Percentiles rank a stretch among this genome's conserved stretches.
Conservation (phyloP, 2,329 filamentous ascomycete species). For the Onygenales sp. region DNA sequence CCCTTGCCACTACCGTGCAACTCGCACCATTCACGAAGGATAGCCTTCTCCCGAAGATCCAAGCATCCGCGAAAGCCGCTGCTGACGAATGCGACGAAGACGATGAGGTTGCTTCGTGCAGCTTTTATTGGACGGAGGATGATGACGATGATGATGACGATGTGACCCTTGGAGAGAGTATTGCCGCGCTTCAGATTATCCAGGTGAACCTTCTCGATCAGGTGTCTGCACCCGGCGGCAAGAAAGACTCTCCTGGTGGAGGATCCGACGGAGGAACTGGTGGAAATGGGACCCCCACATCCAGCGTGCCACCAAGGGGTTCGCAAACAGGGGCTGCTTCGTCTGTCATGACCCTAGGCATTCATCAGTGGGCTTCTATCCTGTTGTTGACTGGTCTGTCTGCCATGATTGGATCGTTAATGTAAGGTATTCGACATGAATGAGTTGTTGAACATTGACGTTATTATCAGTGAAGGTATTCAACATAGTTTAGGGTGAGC, state of each 20-base stretch:
- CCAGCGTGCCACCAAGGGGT: neutral
- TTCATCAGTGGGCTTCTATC: neutral
- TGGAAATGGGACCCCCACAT: neutral
- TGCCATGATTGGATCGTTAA: neutral
- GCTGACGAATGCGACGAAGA: constrained; percentile 18
- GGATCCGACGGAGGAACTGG: neutral
- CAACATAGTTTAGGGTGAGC: no score
- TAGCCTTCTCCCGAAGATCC: constrained; percentile 43
- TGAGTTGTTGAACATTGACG: no score
- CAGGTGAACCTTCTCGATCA: neutral
- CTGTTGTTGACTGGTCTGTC: neutral
- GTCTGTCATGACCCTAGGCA: neutral
- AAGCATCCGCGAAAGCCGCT: constrained; percentile 44
- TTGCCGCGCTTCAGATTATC: constrained; percentile 2
- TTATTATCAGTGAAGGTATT: no score
- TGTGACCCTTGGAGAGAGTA: neutral
- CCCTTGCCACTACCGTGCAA: constrained; percentile 48
- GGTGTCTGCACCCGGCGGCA: neutral
- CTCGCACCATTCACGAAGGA: constrained; percentile 46
- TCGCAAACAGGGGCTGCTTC: neutral
- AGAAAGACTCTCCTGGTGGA: neutral
- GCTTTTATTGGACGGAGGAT: neutral
- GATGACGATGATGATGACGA: neutral
- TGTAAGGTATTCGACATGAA: neutral
- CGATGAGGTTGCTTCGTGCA: neutral